Conservation (phyloP, 331 rosid species). For the Quercus phellos region DNA sequence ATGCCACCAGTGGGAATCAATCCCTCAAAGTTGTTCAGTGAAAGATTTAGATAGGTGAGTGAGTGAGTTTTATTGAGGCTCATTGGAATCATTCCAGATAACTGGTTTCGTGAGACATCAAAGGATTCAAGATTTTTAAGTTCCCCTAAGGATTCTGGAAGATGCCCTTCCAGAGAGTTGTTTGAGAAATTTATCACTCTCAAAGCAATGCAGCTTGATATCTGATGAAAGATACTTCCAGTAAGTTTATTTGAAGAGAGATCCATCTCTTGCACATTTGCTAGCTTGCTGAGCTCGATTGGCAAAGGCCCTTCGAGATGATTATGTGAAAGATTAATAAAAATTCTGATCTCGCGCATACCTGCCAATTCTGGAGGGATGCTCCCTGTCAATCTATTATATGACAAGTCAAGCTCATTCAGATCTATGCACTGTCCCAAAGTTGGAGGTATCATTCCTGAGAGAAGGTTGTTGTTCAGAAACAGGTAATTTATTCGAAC, state of each 20-base stretch:
- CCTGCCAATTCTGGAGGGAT: slow-evolving; percentile 45
- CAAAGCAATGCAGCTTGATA: slow-evolving; percentile 57
- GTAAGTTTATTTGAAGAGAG: slow-evolving; percentile 52
- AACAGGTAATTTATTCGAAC: slow-evolving; percentile 32
- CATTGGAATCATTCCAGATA: slow-evolving; percentile 50
- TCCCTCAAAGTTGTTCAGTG: slow-evolving; percentile 55
- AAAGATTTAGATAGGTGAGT: slow-evolving; percentile 46
- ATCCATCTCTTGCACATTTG: slow-evolving; percentile 62
- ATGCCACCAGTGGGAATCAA: slow-evolving; percentile 53
- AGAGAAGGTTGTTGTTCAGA: slow-evolving; percentile 60
- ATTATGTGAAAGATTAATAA: slow-evolving; percentile 60
- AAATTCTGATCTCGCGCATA: slow-evolving; percentile 53
- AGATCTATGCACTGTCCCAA: slow-evolving; percentile 43
- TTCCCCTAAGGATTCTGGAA: slow-evolving; percentile 54
- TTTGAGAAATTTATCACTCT: slow-evolving; percentile 43
- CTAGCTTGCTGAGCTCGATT: slow-evolving; percentile 56
- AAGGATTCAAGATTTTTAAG: slow-evolving; percentile 46
- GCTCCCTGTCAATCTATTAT: slow-evolving; percentile 48
- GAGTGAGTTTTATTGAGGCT: slow-evolving; percentile 37
- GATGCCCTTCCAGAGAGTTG: slow-evolving; percentile 46
- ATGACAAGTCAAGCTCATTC: slow-evolving; percentile 60
- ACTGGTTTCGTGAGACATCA: slow-evolving; percentile 45
- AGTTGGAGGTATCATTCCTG: slow-evolving; percentile 51
- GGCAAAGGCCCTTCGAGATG: slow-evolving; percentile 58
- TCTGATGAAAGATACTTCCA: slow-evolving; percentile 52